Evolutionary conservation across 345 rosid species (phyloP), one percentile per base, ranked within the genome.

Genomic region (sweet orange (Citrus sinensis)): DNA sequence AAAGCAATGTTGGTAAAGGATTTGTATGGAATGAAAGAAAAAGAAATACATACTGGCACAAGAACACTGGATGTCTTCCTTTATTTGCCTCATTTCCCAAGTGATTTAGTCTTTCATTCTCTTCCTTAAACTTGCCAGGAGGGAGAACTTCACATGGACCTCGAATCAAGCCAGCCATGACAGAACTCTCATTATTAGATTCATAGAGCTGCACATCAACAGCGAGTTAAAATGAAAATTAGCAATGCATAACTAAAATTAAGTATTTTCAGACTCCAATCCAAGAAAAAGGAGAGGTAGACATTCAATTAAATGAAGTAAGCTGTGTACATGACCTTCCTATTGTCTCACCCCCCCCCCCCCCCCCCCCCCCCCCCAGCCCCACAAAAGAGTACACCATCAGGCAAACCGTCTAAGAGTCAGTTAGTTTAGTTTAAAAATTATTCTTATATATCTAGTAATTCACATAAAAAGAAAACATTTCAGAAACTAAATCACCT

Each of bases 61-160:
- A 67, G 70, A 89, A 92, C 35, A 89, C 63, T 40, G 89, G 84
- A 22, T 10, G 49, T 70, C 59, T 74, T 85, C 77, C 84, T 69
- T 67, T 80, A 68, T 74, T 80, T 58, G 67, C 80, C 81, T 88
- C 85, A 9, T 66, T 55, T 82, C 80, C 92, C 62, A 81, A 76
- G 71, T 60, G 90, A 71, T 73, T 83, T 40, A 46, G 80, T 74
- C 84, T 87, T 82, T 84, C 88, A 79, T 24, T 78, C 82, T 85
- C 84, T 82, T 85, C 92, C 80, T 81, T 87, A 63, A 83, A 92
- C 70, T 85, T 92, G 79, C 80, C 67, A 19, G 88, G 76, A 65
- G 88, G 87, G 20, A 90, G 89, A 74, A 92, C 91, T 72, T 87
- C 80, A 74, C 96, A 92, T 1, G 86, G 89, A 71, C 94, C 89